A percentile compares a stretch with the other conserved stretches of the same genome.
Conservation (phyloP, 2,329 filamentous ascomycete species). For the Coniella lustricola region DNA sequence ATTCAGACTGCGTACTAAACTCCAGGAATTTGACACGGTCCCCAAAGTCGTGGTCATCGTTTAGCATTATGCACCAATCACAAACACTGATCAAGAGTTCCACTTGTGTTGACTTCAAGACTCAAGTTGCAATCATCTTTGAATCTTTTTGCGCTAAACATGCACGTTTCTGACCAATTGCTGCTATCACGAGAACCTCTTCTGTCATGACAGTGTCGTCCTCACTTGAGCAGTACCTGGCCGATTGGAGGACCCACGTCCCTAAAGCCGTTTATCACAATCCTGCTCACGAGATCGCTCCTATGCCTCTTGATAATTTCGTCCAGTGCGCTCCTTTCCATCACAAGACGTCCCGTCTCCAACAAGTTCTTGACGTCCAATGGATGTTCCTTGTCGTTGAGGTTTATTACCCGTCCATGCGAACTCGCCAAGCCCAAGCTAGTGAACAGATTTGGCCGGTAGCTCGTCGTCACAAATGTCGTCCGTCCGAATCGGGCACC, state of each 20-base stretch:
- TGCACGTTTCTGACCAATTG: neutral
- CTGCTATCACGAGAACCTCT: neutral
- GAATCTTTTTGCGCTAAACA: too few species aligned
- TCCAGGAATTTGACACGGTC: too few species aligned
- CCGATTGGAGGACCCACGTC: slow-evolving; percentile 29
- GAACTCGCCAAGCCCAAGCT: slow-evolving; percentile 57
- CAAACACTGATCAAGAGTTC: too few species aligned
- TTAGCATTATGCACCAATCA: too few species aligned
- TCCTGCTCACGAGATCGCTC: slow-evolving; percentile 51
- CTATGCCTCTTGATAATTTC: slow-evolving; percentile 67
- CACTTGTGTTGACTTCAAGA: too few species aligned
- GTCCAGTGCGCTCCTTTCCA: slow-evolving; percentile 75
- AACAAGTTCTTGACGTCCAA: slow-evolving; percentile 95
- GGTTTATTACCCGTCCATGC: slow-evolving; percentile 62
- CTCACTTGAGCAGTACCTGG: neutral
- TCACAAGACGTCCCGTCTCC: slow-evolving; percentile 74
- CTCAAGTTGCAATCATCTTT: too few species aligned
- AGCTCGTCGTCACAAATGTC: slow-evolving; percentile 62
- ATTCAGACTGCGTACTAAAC: too few species aligned
- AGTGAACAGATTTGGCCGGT: slow-evolving; percentile 56
- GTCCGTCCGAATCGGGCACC: slow-evolving; percentile 61
- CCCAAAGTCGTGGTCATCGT: too few species aligned
- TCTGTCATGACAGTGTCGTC: neutral
- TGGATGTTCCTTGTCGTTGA: slow-evolving; percentile 43
- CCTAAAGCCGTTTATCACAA: slow-evolving; percentile 37